Base-by-base conservation (phyloP, 2,329 filamentous ascomycete genomes). In the Aspergillus floridensis region DNA sequence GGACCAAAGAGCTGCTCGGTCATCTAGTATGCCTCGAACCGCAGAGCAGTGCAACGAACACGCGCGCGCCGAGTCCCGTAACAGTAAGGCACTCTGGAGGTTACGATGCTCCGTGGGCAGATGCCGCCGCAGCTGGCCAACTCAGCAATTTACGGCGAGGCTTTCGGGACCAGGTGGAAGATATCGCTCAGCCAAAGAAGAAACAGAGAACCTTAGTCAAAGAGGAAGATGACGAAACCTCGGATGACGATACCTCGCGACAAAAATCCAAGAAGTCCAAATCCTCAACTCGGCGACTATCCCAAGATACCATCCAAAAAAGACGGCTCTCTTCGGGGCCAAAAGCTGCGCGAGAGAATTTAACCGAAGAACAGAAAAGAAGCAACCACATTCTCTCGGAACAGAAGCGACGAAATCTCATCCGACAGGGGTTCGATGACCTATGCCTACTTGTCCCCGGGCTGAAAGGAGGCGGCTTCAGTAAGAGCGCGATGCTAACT, bases 381-480 rank as follows among this genome's bases (percentile, higher is more conserved):
- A 88, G 88, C 68, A 96, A 96, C 66, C 91, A 96, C 70, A 95
- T 96, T 64, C 82, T 88, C 55, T 95, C 91, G 55, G 92, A 96
- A 72, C 91, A 96, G 76, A 96, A 95, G 75, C 84, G 92, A 35
- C 83, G 92, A 51, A 91, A 91, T 26, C 80, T 92, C 50, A 93
- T 93, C 68, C 89, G 92, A 70, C 84, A 90, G 65, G 91, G 91
- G 0, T 96, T 93, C 67, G 89, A 92, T 48, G 89, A 93, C 59
- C 77, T 96, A n/a, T 86, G 85, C 64, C 82, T 86, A 29, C 80
- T 96, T 22, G 90, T 96, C 0, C 92, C 92, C 0, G 88, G 87
- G 16, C 80, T 96, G 11, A 84, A 83, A 57, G 87, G 85, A 26
- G 89, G 89, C 8, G 89, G 89, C 1, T 88, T 92, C 65, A 95